These are phyloP conservation scores for Penicillium argentinense DNA, from an alignment of 495 filamentous ascomycete genomes.

Conservation along the genomic window DNA sequence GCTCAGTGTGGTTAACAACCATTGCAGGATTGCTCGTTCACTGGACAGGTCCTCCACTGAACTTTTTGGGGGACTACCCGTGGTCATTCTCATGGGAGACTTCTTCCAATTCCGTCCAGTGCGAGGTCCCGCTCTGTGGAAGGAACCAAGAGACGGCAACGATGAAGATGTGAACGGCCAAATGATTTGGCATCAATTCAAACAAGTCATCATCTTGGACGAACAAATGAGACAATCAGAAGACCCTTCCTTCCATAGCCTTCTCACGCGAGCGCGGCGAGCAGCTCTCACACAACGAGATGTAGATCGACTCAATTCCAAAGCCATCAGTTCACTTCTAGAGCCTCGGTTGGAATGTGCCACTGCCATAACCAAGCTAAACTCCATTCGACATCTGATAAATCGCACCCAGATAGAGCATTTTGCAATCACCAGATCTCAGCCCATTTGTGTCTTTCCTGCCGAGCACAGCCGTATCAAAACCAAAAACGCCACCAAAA, in stretches of 20 bases:
- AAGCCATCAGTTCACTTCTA: neutral
- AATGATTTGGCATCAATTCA: neutral
- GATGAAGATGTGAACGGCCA: no score
- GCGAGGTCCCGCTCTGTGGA: no score
- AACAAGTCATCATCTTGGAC: conserved; percentile 1
- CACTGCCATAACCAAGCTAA: neutral
- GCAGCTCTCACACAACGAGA: neutral
- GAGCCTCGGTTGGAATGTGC: neutral
- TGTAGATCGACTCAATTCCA: neutral
- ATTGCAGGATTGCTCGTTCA: neutral
- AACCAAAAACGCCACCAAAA: neutral
- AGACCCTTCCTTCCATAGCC: neutral
- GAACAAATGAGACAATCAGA: conserved; percentile 7
- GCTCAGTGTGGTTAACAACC: neutral
- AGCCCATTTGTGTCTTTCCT: neutral
- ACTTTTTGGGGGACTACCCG: no score
- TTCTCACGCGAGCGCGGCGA: neutral
- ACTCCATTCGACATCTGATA: neutral
- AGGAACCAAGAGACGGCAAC: no score
- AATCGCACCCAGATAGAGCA: neutral
- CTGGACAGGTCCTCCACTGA: no score
- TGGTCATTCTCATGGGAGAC: no score
- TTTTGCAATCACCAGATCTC: neutral
- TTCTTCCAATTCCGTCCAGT: no score
- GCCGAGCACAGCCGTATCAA: neutral